A percentile compares a stretch with the other conserved stretches of the same genome.
Evolutionary conservation across 2,329 filamentous ascomycete genomes (phyloP).

Genomic region (Pseudogymnoascus sp.): DNA sequence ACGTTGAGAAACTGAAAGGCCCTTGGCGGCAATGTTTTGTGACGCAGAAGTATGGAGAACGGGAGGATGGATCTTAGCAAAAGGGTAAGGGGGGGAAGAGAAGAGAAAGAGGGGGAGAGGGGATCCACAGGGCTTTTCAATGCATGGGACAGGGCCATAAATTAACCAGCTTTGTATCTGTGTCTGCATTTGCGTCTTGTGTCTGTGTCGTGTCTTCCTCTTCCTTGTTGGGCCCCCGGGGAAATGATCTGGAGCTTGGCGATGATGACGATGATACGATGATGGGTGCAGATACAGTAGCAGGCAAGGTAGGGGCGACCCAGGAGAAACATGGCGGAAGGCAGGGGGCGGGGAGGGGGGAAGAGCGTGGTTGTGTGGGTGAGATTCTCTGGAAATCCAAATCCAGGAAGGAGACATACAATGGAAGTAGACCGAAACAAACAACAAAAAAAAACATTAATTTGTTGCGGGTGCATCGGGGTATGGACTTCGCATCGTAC

Average conservation of each 20-base stretch:
- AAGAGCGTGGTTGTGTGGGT: not conserved
- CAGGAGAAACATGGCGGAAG: not conserved
- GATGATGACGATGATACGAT: not conserved
- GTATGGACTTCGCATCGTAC: not conserved
- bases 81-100: not conserved
- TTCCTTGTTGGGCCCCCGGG: not conserved
- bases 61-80: not conserved
- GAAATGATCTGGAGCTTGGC: slow-evolving; percentile 7
- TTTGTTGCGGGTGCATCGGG: not conserved
- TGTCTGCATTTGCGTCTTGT: not conserved
- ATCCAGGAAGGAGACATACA: not conserved
- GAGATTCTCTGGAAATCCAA: not conserved
- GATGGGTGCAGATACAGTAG: not conserved
- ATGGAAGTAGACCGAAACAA: not conserved
- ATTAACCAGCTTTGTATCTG: not conserved
- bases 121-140: not conserved
- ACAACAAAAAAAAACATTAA: not conserved
- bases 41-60: not conserved
- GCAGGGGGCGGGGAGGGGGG: not conserved
- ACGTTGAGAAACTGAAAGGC: not conserved
- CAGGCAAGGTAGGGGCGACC: not conserved
- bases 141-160: not conserved
- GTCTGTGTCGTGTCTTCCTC: not conserved
- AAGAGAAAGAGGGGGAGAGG: not conserved
- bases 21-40: not conserved